These are phyloP conservation scores for Colletotrichum costaricense DNA, from an alignment of 2,329 filamentous ascomycete genomes.

Conservation along the genomic window DNA sequence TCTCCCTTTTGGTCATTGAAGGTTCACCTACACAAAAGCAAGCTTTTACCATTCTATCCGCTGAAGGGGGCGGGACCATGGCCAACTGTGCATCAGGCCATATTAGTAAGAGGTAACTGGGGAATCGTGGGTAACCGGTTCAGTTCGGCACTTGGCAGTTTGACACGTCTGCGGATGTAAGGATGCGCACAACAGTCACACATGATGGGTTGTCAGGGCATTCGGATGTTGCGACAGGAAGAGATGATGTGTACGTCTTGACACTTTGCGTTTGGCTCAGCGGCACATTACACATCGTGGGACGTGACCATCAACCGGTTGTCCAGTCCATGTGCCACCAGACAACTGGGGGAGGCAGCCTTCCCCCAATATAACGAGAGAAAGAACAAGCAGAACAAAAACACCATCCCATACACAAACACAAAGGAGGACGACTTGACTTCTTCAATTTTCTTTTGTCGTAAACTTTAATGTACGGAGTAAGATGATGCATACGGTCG, in stretches of 20 bases:
- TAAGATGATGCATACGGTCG: constrained; percentile 37
- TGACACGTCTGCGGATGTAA: not conserved
- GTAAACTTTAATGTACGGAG: constrained; percentile 35
- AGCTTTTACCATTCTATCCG: constrained; percentile 3
- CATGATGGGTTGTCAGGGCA: not conserved
- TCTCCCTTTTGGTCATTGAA: constrained; percentile 7
- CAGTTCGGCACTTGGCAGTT: not conserved
- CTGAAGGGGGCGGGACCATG: not conserved
- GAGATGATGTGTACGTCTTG: not conserved
- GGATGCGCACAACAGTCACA: constrained; percentile 11
- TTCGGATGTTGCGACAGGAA: not conserved
- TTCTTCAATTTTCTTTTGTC: constrained; percentile 35
- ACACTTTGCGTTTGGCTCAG: not conserved
- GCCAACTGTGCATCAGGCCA: not conserved
- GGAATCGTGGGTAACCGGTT: constrained; percentile 17
- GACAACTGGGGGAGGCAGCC: constrained; percentile 4
- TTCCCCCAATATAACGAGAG: not conserved
- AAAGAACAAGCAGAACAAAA: not conserved
- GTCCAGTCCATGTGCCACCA: not conserved
- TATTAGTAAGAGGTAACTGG: constrained; percentile 1
- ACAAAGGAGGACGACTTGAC: not conserved
- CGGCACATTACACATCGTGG: constrained; percentile 1
- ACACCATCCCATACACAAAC: not conserved
- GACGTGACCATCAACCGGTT: not conserved
- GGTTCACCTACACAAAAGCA: constrained; percentile 17